A percentile compares a stretch with the other conserved stretches of the same genome.
These are phyloP conservation scores for Cordyceps cateniannulata DNA, from an alignment of 2,329 filamentous ascomycete species.

Conservation along the genomic window DNA sequence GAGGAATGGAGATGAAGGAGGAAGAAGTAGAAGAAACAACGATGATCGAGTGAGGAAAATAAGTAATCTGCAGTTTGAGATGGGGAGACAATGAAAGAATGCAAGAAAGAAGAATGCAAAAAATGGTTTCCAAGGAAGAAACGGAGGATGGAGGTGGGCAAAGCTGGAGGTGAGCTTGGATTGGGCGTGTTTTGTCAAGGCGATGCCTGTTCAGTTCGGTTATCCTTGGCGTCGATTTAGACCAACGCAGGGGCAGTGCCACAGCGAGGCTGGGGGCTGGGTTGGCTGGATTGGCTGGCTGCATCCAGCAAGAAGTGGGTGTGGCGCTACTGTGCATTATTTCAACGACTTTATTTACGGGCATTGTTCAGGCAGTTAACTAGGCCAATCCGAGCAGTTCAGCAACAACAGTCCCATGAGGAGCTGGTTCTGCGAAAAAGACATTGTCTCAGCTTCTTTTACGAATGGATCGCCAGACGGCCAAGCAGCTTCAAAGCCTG, in stretches of 20 bases:
- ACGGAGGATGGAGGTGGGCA: slow-evolving; percentile 1
- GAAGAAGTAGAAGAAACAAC: not conserved
- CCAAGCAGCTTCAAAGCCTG: no score
- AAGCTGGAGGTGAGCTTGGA: not conserved
- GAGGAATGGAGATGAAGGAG: not conserved
- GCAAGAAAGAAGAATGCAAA: not conserved
- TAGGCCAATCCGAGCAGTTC: not conserved
- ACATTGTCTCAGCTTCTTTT: not conserved
- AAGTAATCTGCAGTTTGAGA: no score
- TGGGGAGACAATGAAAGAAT: not conserved
- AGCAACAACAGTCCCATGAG: not conserved
- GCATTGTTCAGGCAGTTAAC: no score
- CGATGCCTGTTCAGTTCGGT: not conserved
- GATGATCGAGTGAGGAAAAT: no score
- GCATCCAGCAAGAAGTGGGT: not conserved
- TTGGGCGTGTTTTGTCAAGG: slow-evolving; percentile 9
- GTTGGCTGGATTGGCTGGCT: not conserved
- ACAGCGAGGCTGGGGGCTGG: slow-evolving; percentile 1
- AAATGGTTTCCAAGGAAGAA: not conserved
- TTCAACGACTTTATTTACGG: not conserved
- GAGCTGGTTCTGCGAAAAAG: not conserved
- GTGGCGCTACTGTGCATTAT: not conserved
- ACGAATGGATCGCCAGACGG: not conserved
- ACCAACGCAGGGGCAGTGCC: slow-evolving; percentile 2
- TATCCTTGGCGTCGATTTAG: slow-evolving; percentile 7